These are phyloP conservation scores for Rugonectria rugulosa DNA, from an alignment of 2,329 filamentous ascomycete species.

Conservation along the genomic window DNA sequence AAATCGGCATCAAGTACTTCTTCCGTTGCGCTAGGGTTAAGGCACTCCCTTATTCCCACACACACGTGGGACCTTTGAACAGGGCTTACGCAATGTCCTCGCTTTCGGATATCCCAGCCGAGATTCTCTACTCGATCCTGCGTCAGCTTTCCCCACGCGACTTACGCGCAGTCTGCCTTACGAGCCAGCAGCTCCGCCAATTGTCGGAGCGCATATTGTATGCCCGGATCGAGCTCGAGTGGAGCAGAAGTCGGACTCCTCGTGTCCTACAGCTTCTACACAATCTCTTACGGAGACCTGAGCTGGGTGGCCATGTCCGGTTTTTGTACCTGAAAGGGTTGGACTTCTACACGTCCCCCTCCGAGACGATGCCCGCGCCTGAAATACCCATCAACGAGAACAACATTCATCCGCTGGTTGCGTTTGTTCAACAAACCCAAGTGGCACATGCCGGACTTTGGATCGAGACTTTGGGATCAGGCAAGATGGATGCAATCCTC, in stretches of 20 bases:
- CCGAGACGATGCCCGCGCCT: neutral
- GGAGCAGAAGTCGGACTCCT: neutral
- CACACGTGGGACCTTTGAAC: too few relatives aligned
- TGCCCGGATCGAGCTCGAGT: neutral
- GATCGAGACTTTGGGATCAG: neutral
- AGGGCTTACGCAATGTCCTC: too few relatives aligned
- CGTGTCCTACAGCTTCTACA: neutral
- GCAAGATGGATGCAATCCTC: neutral
- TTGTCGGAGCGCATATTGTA: neutral
- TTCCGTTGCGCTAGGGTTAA: too few relatives aligned
- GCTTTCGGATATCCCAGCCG: neutral
- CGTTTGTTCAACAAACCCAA: neutral
- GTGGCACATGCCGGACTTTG: neutral
- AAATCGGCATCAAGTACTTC: too few relatives aligned
- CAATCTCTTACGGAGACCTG: slow-evolving; percentile 4
- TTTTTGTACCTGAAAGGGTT: neutral
- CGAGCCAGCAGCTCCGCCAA: neutral
- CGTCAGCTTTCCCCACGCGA: neutral
- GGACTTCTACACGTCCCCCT: too few relatives aligned
- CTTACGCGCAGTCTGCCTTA: neutral
- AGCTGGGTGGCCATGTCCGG: neutral
- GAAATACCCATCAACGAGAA: too few relatives aligned
- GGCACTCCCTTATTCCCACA: too few relatives aligned
- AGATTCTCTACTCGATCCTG: neutral
- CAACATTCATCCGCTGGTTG: neutral